Conservation (phyloP, 2,329 filamentous ascomycete genomes). For the Trichoderma lentiforme region DNA sequence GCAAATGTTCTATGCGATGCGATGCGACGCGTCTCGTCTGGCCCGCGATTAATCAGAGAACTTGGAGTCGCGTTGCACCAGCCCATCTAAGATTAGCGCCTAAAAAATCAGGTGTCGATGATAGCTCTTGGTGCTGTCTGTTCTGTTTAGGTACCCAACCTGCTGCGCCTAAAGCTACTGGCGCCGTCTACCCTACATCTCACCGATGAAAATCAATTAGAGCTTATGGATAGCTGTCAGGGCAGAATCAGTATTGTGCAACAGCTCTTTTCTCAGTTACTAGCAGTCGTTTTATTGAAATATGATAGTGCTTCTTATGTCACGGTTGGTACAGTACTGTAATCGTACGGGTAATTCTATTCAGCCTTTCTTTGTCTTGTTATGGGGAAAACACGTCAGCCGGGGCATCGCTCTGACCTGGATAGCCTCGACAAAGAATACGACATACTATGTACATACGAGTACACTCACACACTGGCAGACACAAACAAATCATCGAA, state of each 20-base stretch:
- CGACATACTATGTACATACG: not conserved
- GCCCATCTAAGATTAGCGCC: conserved; percentile 26
- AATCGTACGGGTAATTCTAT: not conserved
- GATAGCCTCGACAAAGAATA: not conserved
- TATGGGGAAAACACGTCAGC: not conserved
- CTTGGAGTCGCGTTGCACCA: conserved; percentile 25
- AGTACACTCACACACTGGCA: not conserved
- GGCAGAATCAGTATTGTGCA: not conserved
- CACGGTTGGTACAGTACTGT: not conserved
- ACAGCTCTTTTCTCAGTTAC: not conserved
- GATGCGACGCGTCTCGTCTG: conserved; percentile 22
- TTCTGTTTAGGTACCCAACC: not conserved
- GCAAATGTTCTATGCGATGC: conserved; percentile 19
- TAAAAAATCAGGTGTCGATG: conserved; percentile 21
- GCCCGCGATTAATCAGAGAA: conserved; percentile 18
- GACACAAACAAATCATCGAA: not conserved
- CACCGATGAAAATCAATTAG: too few species aligned
- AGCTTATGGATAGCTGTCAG: not conserved
- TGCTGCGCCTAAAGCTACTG: not conserved
- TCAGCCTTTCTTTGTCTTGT: not conserved
- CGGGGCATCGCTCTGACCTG: not conserved
- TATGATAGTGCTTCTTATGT: not conserved
- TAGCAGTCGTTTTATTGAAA: not conserved
- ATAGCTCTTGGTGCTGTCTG: not conserved
- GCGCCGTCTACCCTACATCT: not conserved